Base-by-base conservation (phyloP, 176 grass and related monocot genomes). In the Typha latifolia region DNA sequence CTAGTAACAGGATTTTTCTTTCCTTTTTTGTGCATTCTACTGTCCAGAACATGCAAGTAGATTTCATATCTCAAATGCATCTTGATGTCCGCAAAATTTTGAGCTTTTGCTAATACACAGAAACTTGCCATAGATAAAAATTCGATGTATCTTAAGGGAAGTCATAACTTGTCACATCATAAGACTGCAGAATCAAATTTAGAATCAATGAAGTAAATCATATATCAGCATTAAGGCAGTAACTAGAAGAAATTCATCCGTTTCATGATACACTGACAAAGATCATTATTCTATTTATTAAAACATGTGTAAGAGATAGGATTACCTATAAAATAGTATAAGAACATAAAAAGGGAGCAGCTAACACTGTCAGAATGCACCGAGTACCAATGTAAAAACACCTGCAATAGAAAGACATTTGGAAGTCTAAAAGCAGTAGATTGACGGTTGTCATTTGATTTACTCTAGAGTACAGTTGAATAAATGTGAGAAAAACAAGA, bases 251-350 rank as follows among this genome's bases (percentile, higher is more conserved):
- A 70, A 43, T 26, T 20, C 57, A 62, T 73, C 48, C 77, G 43
- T 32, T 69, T 8, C 24, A 29, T 66, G 14, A 78, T 48, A 68
- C 16, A 23, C 27, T 9, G 18, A 69, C 48, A 49, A 61, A 49
- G 64, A 76, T 14, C 19, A 68, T 66, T 19, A 26, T 49, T 66
- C n/a, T 51, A 61, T 27, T 74, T 61, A 31, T 34, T 19, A 32
- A 56, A 6, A 37, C 29, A 61, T 20, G 20, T n/a, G 10, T 50
- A 24, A 10, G 49, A 63, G 15, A 66, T 3, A 57, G 56, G n/a
- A 3, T 32, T 87, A 99, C 95, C 89, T 90, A 99, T 83, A 51
- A 87, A 85, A 79, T 90, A 99, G 72, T 99, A 99, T 49, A 85
- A 66, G 87, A 94, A 93, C 37, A 99, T 81, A 65, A 94, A 76